Evolutionary conservation across 1,139 yeast genomes (phyloP), one percentile per base, ranked within the genome.

Genomic region (Saccharomyces hybrid): DNA sequence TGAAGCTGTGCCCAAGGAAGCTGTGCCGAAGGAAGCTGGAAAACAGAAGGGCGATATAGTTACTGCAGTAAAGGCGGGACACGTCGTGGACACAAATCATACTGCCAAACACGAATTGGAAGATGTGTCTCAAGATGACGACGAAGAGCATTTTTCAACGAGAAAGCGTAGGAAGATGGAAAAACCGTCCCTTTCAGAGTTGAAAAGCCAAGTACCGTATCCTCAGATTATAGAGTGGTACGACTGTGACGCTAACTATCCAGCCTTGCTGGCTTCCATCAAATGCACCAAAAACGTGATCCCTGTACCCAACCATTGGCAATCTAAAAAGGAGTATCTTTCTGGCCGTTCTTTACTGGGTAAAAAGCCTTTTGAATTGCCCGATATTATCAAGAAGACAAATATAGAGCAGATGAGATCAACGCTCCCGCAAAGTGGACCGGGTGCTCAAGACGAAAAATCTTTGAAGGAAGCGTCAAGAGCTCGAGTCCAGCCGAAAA

Each of bases 371-470:
- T 93, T 88, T 66, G 82, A 82, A 62, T 73, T 93, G 14, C 99
- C 99, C 0, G 77, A 80, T 47, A 86, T 81, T 61, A 89, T 93
- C 48, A 77, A 75, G 50, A 90, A 83, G 54, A 91, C 98, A 0
- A 97, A 96, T 1, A 90, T 93, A 47, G 81, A 83, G 62, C 91
- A 87, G 56, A 88, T 91, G 96, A 78, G 98, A 65, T 82, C 83
- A 57, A 73, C 79, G 0, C 50, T 68, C 5, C 68, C 68, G 2
- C 51, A 54, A 3, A 61, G 53, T 9, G 72, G 73, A 6, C 71
- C 74, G 32, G 75, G 74, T 20, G 76, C 73, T 11, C 54, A 53
- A 5, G 55, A 55, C 7, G 85, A 79, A 23, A 75, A 76, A 7
- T 78, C 86, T 1, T 67, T 89, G 59, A 83, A 87, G 63, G 95